Evolutionary conservation across 2,329 filamentous ascomycete genomes (phyloP), one percentile per base, ranked within the genome.

Genomic region (Ilyonectria sp.): DNA sequence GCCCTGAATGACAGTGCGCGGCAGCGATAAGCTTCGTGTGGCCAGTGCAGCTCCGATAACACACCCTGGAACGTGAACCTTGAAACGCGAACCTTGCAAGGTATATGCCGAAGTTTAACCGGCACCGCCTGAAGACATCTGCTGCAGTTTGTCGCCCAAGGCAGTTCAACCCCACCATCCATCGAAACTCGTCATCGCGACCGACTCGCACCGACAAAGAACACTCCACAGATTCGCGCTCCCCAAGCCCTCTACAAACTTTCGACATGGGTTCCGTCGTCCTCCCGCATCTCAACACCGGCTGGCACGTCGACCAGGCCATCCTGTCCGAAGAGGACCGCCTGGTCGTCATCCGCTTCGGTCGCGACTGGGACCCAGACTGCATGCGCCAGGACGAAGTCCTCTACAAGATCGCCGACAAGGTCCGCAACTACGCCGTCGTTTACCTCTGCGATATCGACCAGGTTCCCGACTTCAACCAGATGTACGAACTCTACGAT

Each of bases 281-380:
- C 56, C 90, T 99, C 60, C 95, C 95, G 52, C 95, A 98, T 82
- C 89, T 99, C 53, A 89, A 90, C 75, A 95, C 93, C 47, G 96
- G 94, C 81, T 99, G 95, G 96, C 96, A 99, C 82, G 96, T 99
- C 78, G 96, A 98, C 86, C 95, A 98, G 84, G 94, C 95, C 71
- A 98, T 98, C 78, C 91, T 78, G 65, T 89, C 87, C 67, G 95
- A 98, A 83, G 94, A 97, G 79, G 95, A 98, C 78, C 92, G 95
- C 55, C 90, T 98, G 1, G 94, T 97, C 13, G 91, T 97, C 47
- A 97, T 98, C 80, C 92, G 95, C 72, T 98, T 98, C 82, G 95
- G 95, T 54, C 91, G 94, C 74, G 94, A 97, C 81, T 90, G 89
- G 79, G 93, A 97, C 76, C 89, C 74, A 8, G 94, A 97, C 82